Base-by-base conservation (phyloP, 2,329 filamentous ascomycete genomes). In the Epichloe amarillans region DNA sequence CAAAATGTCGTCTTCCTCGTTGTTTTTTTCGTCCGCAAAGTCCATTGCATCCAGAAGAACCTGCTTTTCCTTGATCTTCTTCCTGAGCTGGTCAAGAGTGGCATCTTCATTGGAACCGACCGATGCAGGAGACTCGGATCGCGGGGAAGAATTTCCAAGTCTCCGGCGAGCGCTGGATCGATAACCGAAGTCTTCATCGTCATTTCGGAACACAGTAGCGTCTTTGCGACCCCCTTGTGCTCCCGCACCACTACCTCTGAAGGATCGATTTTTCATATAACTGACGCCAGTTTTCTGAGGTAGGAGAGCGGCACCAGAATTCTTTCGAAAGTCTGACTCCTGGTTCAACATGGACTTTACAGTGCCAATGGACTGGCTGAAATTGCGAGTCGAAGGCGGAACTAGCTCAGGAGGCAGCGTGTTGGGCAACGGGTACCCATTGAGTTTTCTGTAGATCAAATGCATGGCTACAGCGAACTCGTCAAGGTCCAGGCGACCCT, bases 381-480 rank as follows among this genome's bases (percentile, higher is more conserved):
- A 80, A 66, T 96, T 95, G 56, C 91, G 82, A 11, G 91, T 95
- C 1, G 93, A 97, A 2, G 93, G 93, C 21, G 93, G 93, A 6
- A 97, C 83, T 53, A 98, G 79, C 72, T 98, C 93, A 0, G 93
- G 82, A 8, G 93, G 93, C 11, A 98, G 76, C 43, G 84, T 83
- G 61, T 83, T 86, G 15, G 93, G 93, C 35, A 97, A 76, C 1
- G 91, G 90, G 62, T 97, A 97, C 37, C 91, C 91, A 61, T 98
- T 97, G 49, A 98, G 77, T 65, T 94, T 95, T 60, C 93, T 80
- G 71, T 98, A 98, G 61, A 98, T 98, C 69, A 98, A 72, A 76
- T 98, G 93, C 93, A 98, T 98, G 10, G 90, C 89, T 49, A 98
- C 91, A 8, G 93, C 90, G 63, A 98, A 98, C 63, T 98, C 93